A percentile compares a stretch with the other conserved stretches of the same genome.
phyloP scores from a whole-genome alignment of 2,329 filamentous ascomycete species.

The Ophidiomyces ophidiicola region DNA sequence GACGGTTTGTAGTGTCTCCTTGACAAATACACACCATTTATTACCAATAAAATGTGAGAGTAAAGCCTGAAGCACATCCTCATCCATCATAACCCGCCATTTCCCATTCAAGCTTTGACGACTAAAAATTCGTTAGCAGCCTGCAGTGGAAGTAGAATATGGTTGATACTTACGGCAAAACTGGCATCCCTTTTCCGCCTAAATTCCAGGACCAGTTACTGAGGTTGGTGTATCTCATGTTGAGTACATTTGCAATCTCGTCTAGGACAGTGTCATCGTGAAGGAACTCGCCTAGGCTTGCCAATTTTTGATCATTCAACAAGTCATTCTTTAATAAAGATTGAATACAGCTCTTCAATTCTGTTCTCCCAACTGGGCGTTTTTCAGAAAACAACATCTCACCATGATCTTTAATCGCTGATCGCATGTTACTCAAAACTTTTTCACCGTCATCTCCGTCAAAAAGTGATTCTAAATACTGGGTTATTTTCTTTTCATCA shows the following conservation, averaged over 20 bases:
- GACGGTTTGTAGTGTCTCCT: conserved; percentile 13
- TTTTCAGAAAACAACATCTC: conserved; percentile 17
- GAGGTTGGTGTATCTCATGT: conserved; percentile 33
- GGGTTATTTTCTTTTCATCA: conserved; percentile 22
- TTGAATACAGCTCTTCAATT: conserved; percentile 27
- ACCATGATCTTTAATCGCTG: conserved; percentile 16
- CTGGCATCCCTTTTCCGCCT: conserved; percentile 31
- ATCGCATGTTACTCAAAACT: conserved; percentile 20
- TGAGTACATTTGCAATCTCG: conserved; percentile 36
- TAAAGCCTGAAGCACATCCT: conserved; percentile 37
- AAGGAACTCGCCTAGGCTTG: conserved; percentile 31
- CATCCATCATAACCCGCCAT: conserved; percentile 37
- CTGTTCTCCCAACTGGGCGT: conserved; percentile 24
- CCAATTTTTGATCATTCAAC: conserved; percentile 34
- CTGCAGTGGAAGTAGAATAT: background rate
- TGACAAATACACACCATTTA: conserved; percentile 24
- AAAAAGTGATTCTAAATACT: conserved; percentile 25
- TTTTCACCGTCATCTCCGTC: conserved; percentile 20
- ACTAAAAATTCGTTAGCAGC: conserved; percentile 3
- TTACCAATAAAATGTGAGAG: conserved; percentile 36
- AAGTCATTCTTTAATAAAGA: conserved; percentile 33
- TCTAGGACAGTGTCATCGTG: conserved; percentile 29
- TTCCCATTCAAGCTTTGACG: conserved; percentile 35
- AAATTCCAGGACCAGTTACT: conserved; percentile 36
- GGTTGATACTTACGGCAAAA: conserved; percentile 23